Base-by-base conservation (phyloP, 805 yeast genomes). In the Barnettozyma populi region DNA sequence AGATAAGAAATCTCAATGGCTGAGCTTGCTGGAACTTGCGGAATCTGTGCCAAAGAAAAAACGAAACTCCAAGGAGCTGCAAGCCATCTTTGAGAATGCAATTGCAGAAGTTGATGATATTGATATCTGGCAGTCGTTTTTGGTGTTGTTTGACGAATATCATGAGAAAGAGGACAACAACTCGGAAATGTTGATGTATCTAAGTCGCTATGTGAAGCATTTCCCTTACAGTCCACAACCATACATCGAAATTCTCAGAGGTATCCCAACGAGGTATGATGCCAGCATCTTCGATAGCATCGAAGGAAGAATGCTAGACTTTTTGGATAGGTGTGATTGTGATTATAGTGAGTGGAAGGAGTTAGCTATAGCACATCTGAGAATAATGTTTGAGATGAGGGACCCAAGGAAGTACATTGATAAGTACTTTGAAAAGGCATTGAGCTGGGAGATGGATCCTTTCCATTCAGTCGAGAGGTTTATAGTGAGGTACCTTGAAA, bases 381-480 rank as follows among this genome's bases (percentile, higher is more conserved):
- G 29, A 20, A 20, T 43, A 5, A 6, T 36, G 11, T 48, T 45
- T n/a, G n/a, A 14, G 2, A 3, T 6, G 14, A 18, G 20, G 11
- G 41, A 31, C 14, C 29, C 48, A 8, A 8, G n/a, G 2, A 16
- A 23, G 5, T 13, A 16, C 16, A 25, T 31, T 1, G 18, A 25
- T 4, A n/a, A 27, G 4, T 23, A 42, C 18, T 45, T 57, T 2
- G 7, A 40, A 4, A 27, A 14, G 9, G 49, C 59, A 2, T 8
- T 54, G 1, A 29, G 34, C 3, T 31, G 44, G 9, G 44, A 43
- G 18, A 39, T 57, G 36, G 73, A 74, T 49, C 52, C 63, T 1
- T 67, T 64, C 42, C 79, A 75, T 51, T 57, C 73, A 1, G 68
- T 77, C 2, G 82, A 75, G 50, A 71, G 72, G 50, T 49, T 70